Percentiles rank a stretch among this genome's conserved stretches.
Conservation (phyloP, 768 basidiomycete genomes). For the Boletus edulis region DNA sequence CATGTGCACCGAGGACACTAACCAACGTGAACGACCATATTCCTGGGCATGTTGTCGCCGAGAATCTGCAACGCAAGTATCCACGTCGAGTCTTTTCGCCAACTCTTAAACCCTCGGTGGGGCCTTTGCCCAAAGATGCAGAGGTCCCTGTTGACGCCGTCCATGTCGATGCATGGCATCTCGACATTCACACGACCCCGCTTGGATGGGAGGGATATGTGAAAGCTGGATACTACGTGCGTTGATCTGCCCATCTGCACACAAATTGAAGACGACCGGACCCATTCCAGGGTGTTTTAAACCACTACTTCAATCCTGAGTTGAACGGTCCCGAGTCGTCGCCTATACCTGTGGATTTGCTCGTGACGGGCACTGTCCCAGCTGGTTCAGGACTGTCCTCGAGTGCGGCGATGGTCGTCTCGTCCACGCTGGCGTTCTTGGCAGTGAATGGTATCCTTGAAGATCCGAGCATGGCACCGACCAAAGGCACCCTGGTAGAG, state of each 20-base stretch:
- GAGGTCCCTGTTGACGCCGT: conserved; percentile 34
- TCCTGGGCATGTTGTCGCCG: conserved; percentile 57
- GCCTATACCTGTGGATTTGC: conserved; percentile 65
- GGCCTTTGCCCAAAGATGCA: conserved; percentile 26
- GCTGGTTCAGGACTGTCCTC: conserved; percentile 86
- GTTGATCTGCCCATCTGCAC: conserved; percentile 19
- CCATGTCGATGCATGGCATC: conserved; percentile 57
- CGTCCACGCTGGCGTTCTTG: conserved; percentile 78
- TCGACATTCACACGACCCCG: conserved; percentile 63
- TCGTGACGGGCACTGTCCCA: conserved; percentile 81
- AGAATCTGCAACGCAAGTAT: conserved; percentile 64
- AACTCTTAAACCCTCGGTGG: conserved; percentile 28
- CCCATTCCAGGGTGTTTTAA: conserved; percentile 57
- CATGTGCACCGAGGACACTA: conserved; percentile 50
- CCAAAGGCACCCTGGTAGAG: conserved; percentile 70
- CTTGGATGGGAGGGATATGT: conserved; percentile 87
- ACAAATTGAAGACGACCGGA: not conserved
- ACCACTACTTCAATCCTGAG: conserved; percentile 48
- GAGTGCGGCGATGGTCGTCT: conserved; percentile 89
- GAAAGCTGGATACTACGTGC: conserved; percentile 80
- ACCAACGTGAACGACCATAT: conserved; percentile 16
- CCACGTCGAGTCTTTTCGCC: conserved; percentile 58
- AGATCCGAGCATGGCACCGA: conserved; percentile 21
- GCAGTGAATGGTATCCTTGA: conserved; percentile 67
- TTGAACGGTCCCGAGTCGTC: conserved; percentile 10